Evolutionary conservation across 1,284 basidiomycete species (phyloP).

Genomic region (Apiotrichum gracile): DNA sequence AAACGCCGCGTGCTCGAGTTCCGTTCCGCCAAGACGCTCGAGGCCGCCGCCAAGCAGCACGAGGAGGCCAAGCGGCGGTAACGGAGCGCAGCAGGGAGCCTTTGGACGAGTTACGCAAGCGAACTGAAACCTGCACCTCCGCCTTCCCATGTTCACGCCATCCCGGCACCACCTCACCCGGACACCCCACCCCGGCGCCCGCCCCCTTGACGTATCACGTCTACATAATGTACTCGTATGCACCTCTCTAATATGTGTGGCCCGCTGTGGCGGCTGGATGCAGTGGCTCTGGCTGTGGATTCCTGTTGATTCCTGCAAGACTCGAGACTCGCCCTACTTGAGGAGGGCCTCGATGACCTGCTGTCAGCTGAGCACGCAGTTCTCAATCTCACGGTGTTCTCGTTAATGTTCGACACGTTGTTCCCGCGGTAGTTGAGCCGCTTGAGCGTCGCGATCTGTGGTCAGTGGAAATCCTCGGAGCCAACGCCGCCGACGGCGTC

Average conservation of each 20-base stretch:
- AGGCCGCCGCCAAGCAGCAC: slow-evolving; percentile 34
- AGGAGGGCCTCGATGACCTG: slow-evolving; percentile 45
- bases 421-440: slow-evolving; percentile 80
- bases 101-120: too few species aligned
- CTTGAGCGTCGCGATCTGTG: slow-evolving; percentile 67
- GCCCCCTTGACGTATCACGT: background rate
- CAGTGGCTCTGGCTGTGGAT: background rate
- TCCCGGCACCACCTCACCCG: background rate
- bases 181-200: background rate
- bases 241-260: slow-evolving; percentile 11
- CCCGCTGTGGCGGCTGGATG: too few species aligned
- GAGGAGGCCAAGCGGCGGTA: slow-evolving; percentile 17
- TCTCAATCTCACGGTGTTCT: slow-evolving; percentile 34
- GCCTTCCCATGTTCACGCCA: too few species aligned
- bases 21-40: slow-evolving; percentile 43
- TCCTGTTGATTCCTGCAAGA: background rate
- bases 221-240: slow-evolving; percentile 7
- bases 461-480: background rate
- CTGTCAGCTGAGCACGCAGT: background rate
- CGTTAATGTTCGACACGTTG: slow-evolving; percentile 43
- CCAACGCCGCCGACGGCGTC: too few species aligned
- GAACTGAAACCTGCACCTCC: too few species aligned
- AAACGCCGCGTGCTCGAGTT: slow-evolving; percentile 48
- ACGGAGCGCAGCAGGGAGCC: background rate
- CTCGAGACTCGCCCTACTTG: slow-evolving; percentile 21